Percentiles rank a stretch among this genome's conserved stretches.
These are phyloP conservation scores for Annulohypoxylon stygium DNA, from an alignment of 495 filamentous ascomycete species.

Conservation along the genomic window DNA sequence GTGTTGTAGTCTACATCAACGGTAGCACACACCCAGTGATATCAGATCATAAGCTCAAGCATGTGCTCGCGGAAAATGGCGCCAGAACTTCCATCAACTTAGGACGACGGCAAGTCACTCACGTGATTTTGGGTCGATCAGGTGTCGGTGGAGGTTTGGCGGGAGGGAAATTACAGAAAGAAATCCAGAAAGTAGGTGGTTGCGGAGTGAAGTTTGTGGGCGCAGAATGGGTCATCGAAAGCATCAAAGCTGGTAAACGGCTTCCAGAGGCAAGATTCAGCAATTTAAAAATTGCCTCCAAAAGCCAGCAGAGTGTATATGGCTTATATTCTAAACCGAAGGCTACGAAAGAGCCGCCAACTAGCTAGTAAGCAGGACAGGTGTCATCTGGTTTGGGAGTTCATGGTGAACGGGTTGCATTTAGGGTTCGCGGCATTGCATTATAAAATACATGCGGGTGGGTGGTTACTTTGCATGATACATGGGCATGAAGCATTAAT, in stretches of 20 bases:
- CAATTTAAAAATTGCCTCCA: slow-evolving; percentile 68
- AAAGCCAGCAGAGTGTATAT: slow-evolving; percentile 73
- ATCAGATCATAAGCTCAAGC: slow-evolving; percentile 89
- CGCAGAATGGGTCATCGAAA: slow-evolving; percentile 88
- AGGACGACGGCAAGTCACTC: slow-evolving; percentile 79
- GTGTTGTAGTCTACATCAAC: slow-evolving; percentile 85
- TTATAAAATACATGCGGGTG: slow-evolving; percentile 37
- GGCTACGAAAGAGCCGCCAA: not conserved
- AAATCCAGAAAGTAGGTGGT: slow-evolving; percentile 74
- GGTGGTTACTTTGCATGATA: slow-evolving; percentile 46
- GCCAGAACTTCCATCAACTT: slow-evolving; percentile 75
- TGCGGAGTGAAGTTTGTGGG: slow-evolving; percentile 82
- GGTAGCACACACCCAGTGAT: slow-evolving; percentile 84
- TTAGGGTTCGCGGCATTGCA: slow-evolving; percentile 38
- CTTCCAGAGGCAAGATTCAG: slow-evolving; percentile 80
- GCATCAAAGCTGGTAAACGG: slow-evolving; percentile 79
- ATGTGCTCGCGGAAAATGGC: slow-evolving; percentile 78
- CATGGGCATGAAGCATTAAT: slow-evolving; percentile 40
- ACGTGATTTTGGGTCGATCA: slow-evolving; percentile 81
- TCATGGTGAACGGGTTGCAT: slow-evolving; percentile 39
- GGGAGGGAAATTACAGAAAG: slow-evolving; percentile 84
- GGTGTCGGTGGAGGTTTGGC: slow-evolving; percentile 84
- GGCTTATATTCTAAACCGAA: slow-evolving; percentile 59
- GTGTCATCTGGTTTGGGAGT: slow-evolving; percentile 16
- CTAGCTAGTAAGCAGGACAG: slow-evolving; percentile 21